phyloP scores from a whole-genome alignment of 768 basidiomycete genomes.

The Pholiota microspora region DNA sequence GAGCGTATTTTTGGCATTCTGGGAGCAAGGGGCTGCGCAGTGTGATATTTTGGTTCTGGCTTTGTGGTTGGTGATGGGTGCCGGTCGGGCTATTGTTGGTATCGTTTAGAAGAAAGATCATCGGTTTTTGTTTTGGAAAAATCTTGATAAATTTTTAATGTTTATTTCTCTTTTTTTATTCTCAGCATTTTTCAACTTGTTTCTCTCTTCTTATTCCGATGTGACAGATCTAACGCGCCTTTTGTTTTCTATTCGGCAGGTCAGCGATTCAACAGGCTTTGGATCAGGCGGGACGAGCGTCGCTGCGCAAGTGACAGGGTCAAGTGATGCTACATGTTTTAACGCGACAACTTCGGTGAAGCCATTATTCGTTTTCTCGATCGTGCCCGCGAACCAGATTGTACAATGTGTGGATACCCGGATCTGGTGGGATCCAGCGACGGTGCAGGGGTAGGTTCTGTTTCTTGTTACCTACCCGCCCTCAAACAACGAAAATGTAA shows the following conservation, averaged over 20 bases:
- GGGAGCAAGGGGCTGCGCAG: too few species aligned
- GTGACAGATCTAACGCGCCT: background rate
- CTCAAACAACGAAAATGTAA: too few species aligned
- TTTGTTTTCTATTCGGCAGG: conserved; percentile 20
- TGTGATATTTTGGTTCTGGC: too few species aligned
- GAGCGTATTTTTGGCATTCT: too few species aligned
- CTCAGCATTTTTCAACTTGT: background rate
- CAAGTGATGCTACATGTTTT: conserved; percentile 59
- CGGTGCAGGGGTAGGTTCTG: conserved; percentile 50
- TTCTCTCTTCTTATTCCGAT: background rate
- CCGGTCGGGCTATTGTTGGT: too few species aligned
- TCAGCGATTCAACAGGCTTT: conserved; percentile 42
- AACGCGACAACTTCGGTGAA: conserved; percentile 43
- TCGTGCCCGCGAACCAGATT: conserved; percentile 60
- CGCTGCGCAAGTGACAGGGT: conserved; percentile 51
- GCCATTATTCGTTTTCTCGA: conserved; percentile 58
- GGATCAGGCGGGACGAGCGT: conserved; percentile 76
- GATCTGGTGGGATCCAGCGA: conserved; percentile 59
- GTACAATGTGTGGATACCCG: conserved; percentile 64
- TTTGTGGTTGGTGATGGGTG: too few species aligned
- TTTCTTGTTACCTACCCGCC: background rate
- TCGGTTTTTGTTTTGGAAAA: too few species aligned
- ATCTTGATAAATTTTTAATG: too few species aligned
- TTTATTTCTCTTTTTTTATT: background rate
- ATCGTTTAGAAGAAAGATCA: too few species aligned